phyloP scores from a whole-genome alignment of 2,329 filamentous ascomycete genomes.

The Curvularia verruculosa region DNA sequence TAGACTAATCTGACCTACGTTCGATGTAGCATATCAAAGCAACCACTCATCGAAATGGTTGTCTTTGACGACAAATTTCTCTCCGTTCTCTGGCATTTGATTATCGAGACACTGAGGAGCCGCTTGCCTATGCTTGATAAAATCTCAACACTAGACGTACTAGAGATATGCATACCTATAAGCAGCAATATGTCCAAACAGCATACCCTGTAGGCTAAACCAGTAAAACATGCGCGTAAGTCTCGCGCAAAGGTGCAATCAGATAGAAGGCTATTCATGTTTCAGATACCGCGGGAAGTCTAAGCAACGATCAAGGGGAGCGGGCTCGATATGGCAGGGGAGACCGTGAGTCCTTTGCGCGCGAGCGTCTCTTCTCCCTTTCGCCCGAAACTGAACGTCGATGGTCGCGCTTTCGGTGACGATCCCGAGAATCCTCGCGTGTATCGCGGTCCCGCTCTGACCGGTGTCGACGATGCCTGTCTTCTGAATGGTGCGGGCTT shows the following conservation, averaged over 20 bases:
- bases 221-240: neutral
- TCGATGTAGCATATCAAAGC: neutral
- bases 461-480: conserved; percentile 8
- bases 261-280: neutral
- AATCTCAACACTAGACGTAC: neutral
- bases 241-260: neutral
- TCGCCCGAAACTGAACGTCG: conserved; percentile 14
- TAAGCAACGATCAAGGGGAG: conserved; percentile 11
- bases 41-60: neutral
- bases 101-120: neutral
- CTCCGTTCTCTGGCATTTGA: neutral
- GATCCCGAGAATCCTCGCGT: conserved; percentile 3
- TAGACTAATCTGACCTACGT: neutral
- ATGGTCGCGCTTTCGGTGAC: conserved; percentile 18
- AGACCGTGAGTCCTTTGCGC: conserved; percentile 21
- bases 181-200: neutral
- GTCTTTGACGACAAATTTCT: neutral
- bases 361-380: conserved; percentile 14
- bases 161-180: neutral
- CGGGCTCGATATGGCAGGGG: conserved; percentile 29
- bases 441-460: neutral
- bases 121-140: neutral
- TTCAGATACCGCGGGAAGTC: too few species aligned
- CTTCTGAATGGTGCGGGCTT: conserved; percentile 15
- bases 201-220: neutral